phyloP scores from a whole-genome alignment of 495 filamentous ascomycete genomes.

The Chaetomium fimeti region DNA sequence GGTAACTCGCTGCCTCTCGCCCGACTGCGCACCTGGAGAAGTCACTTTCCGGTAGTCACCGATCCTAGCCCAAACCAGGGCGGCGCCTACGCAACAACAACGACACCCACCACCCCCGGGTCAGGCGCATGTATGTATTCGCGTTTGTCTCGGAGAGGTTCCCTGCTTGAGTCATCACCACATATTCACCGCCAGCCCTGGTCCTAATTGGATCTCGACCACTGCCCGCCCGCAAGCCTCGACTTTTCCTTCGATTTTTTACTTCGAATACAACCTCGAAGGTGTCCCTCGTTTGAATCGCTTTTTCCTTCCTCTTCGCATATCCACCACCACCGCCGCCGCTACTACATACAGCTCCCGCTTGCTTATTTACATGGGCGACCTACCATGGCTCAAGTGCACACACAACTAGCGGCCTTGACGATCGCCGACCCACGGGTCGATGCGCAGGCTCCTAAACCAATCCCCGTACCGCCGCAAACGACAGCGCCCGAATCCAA shows the following conservation, averaged over 20 bases:
- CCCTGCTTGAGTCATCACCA: background rate
- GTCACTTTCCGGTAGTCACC: slow-evolving; percentile 1
- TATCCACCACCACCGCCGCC: background rate
- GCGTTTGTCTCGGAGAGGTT: background rate
- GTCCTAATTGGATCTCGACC: background rate
- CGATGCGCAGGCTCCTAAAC: slow-evolving; percentile 22
- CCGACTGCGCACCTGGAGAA: slow-evolving; percentile 2
- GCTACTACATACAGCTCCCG: slow-evolving; percentile 6
- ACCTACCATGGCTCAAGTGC: slow-evolving; percentile 34
- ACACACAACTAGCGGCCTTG: slow-evolving; percentile 28
- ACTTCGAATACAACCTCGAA: slow-evolving; percentile 14
- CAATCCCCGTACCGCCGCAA: slow-evolving; percentile 28
- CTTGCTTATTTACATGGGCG: slow-evolving; percentile 18
- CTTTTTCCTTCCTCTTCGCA: slow-evolving; percentile 15
- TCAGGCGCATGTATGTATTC: slow-evolving; percentile 3
- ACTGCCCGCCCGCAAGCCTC: background rate
- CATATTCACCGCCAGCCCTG: background rate
- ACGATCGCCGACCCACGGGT: slow-evolving; percentile 27
- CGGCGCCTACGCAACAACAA: background rate
- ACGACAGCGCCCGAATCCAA: slow-evolving; percentile 21
- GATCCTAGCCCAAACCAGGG: background rate
- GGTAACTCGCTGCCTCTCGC: background rate
- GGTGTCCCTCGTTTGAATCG: slow-evolving; percentile 31
- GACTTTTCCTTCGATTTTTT: background rate
- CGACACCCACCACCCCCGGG: background rate